Evolutionary conservation across 1,284 basidiomycete genomes (phyloP).

Genomic region (Ceraceosorus guamensis): DNA sequence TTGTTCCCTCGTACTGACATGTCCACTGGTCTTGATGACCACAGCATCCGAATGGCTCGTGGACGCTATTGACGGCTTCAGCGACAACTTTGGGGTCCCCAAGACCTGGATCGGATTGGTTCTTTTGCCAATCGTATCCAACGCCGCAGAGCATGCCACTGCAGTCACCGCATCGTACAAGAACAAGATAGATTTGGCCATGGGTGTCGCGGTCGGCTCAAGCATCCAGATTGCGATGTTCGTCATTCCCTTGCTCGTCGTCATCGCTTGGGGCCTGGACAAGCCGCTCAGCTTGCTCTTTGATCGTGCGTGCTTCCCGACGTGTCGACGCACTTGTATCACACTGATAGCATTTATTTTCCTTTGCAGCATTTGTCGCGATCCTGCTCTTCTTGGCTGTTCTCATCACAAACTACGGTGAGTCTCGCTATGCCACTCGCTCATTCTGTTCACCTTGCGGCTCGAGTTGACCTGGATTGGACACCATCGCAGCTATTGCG

Average conservation of each 20-base stretch:
- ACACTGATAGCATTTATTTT: too few relatives aligned
- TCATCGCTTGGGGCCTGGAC: conserved; percentile 36
- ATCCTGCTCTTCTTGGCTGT: conserved; percentile 27
- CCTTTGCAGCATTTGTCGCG: conserved; percentile 20
- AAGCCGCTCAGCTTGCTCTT: conserved; percentile 35
- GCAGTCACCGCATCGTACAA: conserved; percentile 36
- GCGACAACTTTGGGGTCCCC: conserved; percentile 17
- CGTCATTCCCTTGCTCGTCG: conserved; percentile 36
- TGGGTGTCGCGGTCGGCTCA: conserved; percentile 33
- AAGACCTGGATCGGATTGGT: conserved; percentile 38
- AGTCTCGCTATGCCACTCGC: neutral
- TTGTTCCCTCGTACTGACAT: too few relatives aligned
- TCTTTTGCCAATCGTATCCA: conserved; percentile 30
- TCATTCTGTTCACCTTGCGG: neutral
- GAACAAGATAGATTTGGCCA: conserved; percentile 38
- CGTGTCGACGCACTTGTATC: too few relatives aligned
- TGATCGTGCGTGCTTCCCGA: conserved; percentile 11
- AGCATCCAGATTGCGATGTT: conserved; percentile 41
- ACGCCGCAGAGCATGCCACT: conserved; percentile 35
- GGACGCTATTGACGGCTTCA: conserved; percentile 27
- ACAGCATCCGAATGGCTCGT: conserved; percentile 36
- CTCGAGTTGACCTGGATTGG: neutral
- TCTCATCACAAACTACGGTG: neutral
- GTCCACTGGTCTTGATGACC: too few relatives aligned
- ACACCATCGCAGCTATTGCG: neutral